phyloP scores from a whole-genome alignment of 257 asterid genomes.

The Dorcoceras hygrometricum region DNA sequence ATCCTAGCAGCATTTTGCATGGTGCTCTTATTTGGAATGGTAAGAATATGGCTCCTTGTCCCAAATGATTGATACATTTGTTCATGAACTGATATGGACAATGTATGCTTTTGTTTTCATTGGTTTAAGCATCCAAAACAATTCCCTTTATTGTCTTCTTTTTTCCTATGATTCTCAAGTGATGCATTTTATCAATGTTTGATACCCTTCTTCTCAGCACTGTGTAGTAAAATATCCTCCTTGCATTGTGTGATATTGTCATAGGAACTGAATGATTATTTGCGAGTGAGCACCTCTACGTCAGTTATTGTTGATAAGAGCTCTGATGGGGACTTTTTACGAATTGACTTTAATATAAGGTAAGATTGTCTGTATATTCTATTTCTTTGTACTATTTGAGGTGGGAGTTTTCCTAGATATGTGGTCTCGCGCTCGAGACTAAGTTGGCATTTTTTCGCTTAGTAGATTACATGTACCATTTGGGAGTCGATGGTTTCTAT shows the following conservation, averaged over 20 bases:
- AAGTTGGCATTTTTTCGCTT: constrained; percentile 4
- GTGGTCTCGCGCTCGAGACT: constrained; percentile 8
- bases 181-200: background rate
- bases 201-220: background rate
- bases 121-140: constrained; percentile 5
- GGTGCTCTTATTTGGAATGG: constrained; percentile 94
- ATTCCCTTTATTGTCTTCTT: constrained; percentile 8
- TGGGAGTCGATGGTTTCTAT: background rate
- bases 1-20: constrained; percentile 74
- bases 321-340: constrained; percentile 80
- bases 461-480: background rate
- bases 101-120: background rate
- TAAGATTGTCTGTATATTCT: constrained; percentile 23
- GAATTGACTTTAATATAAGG: constrained; percentile 92
- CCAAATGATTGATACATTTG: constrained; percentile 4
- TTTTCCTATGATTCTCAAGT: background rate
- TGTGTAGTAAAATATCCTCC: background rate
- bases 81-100: constrained; percentile 11
- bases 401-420: background rate
- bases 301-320: constrained; percentile 82
- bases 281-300: constrained; percentile 69
- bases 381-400: background rate
- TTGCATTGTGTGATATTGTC: constrained; percentile 22
- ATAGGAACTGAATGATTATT: constrained; percentile 74
- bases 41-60: constrained; percentile 35